Evolutionary conservation across 345 rosid genomes (phyloP), one percentile per base, ranked within the genome.

Genomic region (Mangifera indica): DNA sequence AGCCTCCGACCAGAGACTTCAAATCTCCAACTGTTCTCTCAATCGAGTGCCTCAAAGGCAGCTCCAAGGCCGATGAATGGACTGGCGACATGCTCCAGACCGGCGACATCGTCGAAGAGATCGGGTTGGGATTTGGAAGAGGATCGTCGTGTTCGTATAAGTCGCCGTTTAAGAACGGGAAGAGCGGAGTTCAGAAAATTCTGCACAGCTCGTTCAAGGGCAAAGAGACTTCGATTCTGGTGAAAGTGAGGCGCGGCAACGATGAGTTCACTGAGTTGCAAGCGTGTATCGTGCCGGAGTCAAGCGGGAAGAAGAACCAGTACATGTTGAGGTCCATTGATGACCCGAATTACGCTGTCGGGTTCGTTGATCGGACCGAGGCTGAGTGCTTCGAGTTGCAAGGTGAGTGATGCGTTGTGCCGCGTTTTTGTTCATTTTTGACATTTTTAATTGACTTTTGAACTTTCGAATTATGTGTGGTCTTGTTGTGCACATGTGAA

Each of bases 71-170:
- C 72, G 98, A 90, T 25, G 98, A 94, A 76, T 92, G 98, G 98
- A 86, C 95, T 66, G 88, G 87, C n/a, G 99, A 92, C 77, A 89
- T 89, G 93, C 92, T 92, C 60, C 98, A 95, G 69, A 92, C 98
- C 0, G 99, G 98, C n/a, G 99, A 95, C 73, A 88, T 95, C 78
- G 99, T 95, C 0, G 99, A 92, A 70, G 98, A 95, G 75, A 84
- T 95, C 51, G 92, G 90, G 24, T 79, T 87, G 2, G 63, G 66
- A 0, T 59, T n/a, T 60, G 82, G 84, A 24, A 78, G 82, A 9
- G 80, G 78, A 8, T 37, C 53, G 1, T 68, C 42, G 1, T 69
- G 25, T 46, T 86, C 76, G n/a, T 74, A 66, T 34, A 78, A 72
- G 55, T 80, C 98, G 63, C 99, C 99, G 64, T 95, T 92, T 57